Percentiles rank a stretch among this genome's conserved stretches.
phyloP scores from a whole-genome alignment of 2,329 filamentous ascomycete genomes.

The Penicillium sp. region DNA sequence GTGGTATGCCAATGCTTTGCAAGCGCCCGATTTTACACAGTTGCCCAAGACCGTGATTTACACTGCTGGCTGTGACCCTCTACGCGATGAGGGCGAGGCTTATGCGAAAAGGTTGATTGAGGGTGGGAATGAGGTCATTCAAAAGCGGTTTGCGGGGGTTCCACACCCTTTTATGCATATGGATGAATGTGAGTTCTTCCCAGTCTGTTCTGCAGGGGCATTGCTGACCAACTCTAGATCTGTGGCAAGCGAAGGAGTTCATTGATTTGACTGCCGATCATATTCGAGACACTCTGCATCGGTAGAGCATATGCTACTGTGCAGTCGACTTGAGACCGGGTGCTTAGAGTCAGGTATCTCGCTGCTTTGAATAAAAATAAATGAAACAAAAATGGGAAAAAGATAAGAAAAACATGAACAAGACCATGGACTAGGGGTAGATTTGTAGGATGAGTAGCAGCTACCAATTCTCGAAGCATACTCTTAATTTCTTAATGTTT shows the following conservation, averaged over 20 bases:
- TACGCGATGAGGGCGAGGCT: conserved; percentile 53
- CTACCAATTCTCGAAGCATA: too few species aligned
- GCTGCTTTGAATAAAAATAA: too few species aligned
- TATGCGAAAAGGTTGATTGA: conserved; percentile 47
- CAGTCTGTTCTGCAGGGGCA: neutral
- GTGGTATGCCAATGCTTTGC: conserved; percentile 37
- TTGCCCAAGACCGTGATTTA: conserved; percentile 44
- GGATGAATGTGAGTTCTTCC: conserved; percentile 31
- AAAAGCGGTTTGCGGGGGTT: conserved; percentile 49
- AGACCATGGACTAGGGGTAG: too few species aligned
- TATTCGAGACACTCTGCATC: conserved; percentile 18
- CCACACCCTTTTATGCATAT: conserved; percentile 56
- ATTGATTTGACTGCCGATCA: conserved; percentile 28
- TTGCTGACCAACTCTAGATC: conserved; percentile 7
- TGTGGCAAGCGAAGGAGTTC: conserved; percentile 32
- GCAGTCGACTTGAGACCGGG: too few species aligned
- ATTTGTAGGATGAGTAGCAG: too few species aligned
- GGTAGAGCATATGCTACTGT: neutral
- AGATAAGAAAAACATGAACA: too few species aligned
- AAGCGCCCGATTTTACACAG: conserved; percentile 35
- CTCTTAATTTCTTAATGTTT: too few species aligned
- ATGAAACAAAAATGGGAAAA: too few species aligned
- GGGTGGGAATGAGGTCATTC: conserved; percentile 48
- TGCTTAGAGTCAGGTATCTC: too few species aligned
- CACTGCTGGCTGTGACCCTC: conserved; percentile 47